Evolutionary conservation across 768 basidiomycete species (phyloP), one percentile per base, ranked within the genome.

Genomic region (Trametes cubensis): DNA sequence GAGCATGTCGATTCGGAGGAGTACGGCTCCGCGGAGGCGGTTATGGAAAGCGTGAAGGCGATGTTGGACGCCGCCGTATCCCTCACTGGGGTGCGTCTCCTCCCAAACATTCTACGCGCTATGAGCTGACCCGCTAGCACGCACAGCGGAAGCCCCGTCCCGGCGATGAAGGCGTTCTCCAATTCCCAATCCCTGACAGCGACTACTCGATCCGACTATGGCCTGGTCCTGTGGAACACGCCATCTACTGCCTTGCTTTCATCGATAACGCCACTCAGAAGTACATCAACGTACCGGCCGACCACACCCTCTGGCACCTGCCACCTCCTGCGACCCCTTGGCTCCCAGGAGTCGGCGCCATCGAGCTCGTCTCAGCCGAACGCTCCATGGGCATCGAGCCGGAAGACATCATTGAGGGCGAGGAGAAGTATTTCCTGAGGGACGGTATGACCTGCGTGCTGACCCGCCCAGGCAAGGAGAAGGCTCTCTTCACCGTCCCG

Each of bases 171-270:
- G 44, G 44, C n/a, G 44, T 52, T 20, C 51, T 20, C 51, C 34
- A 38, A 30, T n/a, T 48, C 7, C 6, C 18, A 18, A 50, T 34
- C 51, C 20, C 20, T 34, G 11, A 52, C 51, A 39, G 34, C 51
- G 8, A 21, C 15, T 52, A 52, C 51, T 38, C 51, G 14, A 39
- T 52, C 34, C 51, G 51, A 18, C 51, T 52, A 17, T 52, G 30
- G 30, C 51, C 51, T 23, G 54, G 54, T 8, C 21, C 54, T 6
- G 5, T 44, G 3, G 23, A 28, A 14, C 21, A 20, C 11, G 41
- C 41, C 26, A 18, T 42, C 20, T 55, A 55, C 30, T 55, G 54
- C 26, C 41, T 55, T 14, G 54, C 40, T 40, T 55, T 55, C 54
- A 18, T 55, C 13, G 14, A 44, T 10, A 55, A 30, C 15, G 23